phyloP scores from a whole-genome alignment of 1,139 yeast species.

The Nakaseomyces glabratus region DNA sequence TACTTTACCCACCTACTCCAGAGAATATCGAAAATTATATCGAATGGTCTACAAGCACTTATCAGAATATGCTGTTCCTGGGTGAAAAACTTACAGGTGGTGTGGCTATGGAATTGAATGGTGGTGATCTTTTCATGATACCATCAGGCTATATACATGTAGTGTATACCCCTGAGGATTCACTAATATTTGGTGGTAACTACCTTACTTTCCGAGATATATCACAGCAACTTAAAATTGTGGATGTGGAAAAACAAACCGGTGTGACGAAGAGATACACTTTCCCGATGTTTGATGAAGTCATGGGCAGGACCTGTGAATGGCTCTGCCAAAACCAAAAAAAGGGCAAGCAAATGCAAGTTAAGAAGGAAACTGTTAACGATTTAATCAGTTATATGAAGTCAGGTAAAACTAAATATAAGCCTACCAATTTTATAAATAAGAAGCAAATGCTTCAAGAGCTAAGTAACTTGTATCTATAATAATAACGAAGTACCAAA shows the following conservation, averaged over 20 bases:
- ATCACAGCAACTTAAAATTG: constrained; percentile 51
- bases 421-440: constrained; percentile 3
- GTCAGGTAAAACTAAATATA: constrained; percentile 7
- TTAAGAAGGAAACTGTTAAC: not conserved
- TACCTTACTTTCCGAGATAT: constrained; percentile 60
- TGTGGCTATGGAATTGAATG: constrained; percentile 49
- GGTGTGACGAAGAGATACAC: constrained; percentile 68
- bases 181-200: constrained; percentile 82
- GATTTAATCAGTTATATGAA: not conserved
- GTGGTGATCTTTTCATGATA: constrained; percentile 71
- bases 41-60: constrained; percentile 62
- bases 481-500: not conserved
- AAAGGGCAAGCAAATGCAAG: not conserved
- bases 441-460: constrained; percentile 5
- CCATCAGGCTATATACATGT: constrained; percentile 96
- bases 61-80: constrained; percentile 49
- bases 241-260: constrained; percentile 54
- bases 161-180: constrained; percentile 73
- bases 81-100: constrained; percentile 47
- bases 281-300: constrained; percentile 67
- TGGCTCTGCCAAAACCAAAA: constrained; percentile 12
- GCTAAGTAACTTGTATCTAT: not conserved
- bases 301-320: constrained; percentile 34
- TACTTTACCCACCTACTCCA: constrained; percentile 70
- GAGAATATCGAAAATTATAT: constrained; percentile 52